Base-by-base conservation (phyloP, 108 stramenopile genomes). In the Mayamaea pseudoterrestris region DNA sequence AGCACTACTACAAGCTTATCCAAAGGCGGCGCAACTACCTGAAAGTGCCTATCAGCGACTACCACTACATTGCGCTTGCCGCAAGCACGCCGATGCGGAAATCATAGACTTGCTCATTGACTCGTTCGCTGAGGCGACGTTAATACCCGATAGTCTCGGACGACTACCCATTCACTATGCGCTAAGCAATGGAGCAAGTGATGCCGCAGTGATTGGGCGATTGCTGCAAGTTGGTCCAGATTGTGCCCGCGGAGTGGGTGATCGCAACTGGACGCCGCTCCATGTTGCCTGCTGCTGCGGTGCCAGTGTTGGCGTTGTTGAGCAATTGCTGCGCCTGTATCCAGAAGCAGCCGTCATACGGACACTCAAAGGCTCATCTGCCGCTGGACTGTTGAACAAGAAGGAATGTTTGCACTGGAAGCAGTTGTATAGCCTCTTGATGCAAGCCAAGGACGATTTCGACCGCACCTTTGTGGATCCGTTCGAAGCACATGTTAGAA, bases 231-330 rank as follows among this genome's bases (percentile, higher is more conserved):
- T 51, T 21, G 58, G 55, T 27, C 74, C 80, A 0, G 59, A 65
- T 5, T 59, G 69, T 35, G 74, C 76, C 3, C 52, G 74, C 31
- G 71, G 74, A 25, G 66, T 58, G 24, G 80, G 78, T 53, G 60
- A 62, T 30, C 56, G 76, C 47, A 76, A 76, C 2, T 83, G 80
- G 80, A 61, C 73, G 7, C 77, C 77, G 31, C 49, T 90, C 3
- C 87, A 90, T 50, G 75, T 81, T 40, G 87, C 87, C 3, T 83
- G 80, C 46, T 73, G 71, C 26, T 72, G 75, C 27, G 78, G 75
- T 26, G 82, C 87, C 7, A 63, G 75, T 5, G 68, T 71, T 11
- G 35, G 53, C 2, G 80, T 84, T n/a, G 67, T 84, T 50, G 53
- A 73, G 50, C 31, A 56, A 0, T 54, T 90, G 31, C 47, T 83